Base-by-base conservation (phyloP, 2,329 filamentous ascomycete genomes). In the Massarina eburnea region DNA sequence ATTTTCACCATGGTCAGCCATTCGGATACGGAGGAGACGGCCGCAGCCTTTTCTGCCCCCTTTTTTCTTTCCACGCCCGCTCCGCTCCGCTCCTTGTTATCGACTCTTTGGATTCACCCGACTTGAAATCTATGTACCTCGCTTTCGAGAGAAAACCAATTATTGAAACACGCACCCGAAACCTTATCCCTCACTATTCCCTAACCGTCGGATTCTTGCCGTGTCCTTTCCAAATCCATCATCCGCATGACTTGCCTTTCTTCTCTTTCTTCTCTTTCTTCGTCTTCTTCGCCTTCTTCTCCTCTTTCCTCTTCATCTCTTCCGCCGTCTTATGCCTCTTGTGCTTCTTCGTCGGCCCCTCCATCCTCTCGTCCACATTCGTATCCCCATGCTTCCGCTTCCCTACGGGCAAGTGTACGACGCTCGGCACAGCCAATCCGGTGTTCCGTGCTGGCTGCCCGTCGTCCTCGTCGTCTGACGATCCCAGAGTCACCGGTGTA, bases 391-490 rank as follows among this genome's bases (percentile, higher is more conserved):
- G 64, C 46, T 69, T 71, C 33, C 73, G 63, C 60, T 76, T 77
- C 49, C 71, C 67, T 8, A 58, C 58, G 7, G 54, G 51, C 12
- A 55, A 18, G 20, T 56, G 59, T 32, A 61, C 30, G 9, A 54
- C 59, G 10, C 62, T 56, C 5, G 58, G 58, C 15, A 57, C 51
- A 8, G 50, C 60, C 10, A 63, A 46, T 24, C 59, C 62, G 29
- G 61, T 59, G 19, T 48, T 45, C 20, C 27, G 39, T n/a, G 40
- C 54, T 18, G 42, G 42, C 74, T 74, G 4, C n/a, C 21, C 73
- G 14, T 77, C 74, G 10, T 64, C 68, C 17, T 75, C 76, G 39
- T 63, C 66, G 14, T 73, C 73, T 5, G 67, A 71, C 18, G 65
- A 68, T 10, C 59, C 79, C 56, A 75, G 68, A 15, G 47, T 71